Evolutionary conservation across 2,329 filamentous ascomycete species (phyloP).

Genomic region (Phoma sp.): DNA sequence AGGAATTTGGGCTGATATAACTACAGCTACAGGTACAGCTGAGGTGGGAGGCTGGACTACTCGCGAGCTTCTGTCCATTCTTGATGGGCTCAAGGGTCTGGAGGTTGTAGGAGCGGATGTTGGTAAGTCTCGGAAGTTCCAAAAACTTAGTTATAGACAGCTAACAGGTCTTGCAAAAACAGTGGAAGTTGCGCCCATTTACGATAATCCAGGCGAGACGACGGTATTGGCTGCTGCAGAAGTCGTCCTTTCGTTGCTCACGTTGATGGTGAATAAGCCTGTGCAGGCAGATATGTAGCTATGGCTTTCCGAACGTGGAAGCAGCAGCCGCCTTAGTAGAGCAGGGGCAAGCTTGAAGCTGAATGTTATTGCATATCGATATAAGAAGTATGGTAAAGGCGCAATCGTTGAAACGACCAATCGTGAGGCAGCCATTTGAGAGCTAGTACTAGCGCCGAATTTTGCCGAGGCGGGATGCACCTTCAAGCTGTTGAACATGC

Average conservation of each 20-base stretch:
- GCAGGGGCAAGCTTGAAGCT: background rate
- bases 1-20: background rate
- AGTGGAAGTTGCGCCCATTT: slow-evolving; percentile 69
- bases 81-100: slow-evolving; percentile 65
- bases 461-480: slow-evolving; percentile 4
- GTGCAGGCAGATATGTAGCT: slow-evolving; percentile 27
- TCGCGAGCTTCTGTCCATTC: slow-evolving; percentile 64
- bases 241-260: slow-evolving; percentile 59
- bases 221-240: slow-evolving; percentile 65
- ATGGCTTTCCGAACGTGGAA: background rate
- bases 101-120: slow-evolving; percentile 67
- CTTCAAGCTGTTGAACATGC: background rate
- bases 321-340: background rate
- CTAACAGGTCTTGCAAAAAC: slow-evolving; percentile 7
- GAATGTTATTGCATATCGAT: background rate
- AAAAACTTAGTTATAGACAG: background rate
- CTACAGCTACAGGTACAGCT: slow-evolving; percentile 63
- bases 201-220: slow-evolving; percentile 67
- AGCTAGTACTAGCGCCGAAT: slow-evolving; percentile 1
- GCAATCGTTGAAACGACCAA: slow-evolving; percentile 1
- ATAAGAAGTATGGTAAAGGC: background rate
- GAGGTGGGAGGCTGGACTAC: slow-evolving; percentile 70
- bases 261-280: slow-evolving; percentile 56
- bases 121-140: slow-evolving; percentile 40
- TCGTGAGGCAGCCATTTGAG: background rate